These are phyloP conservation scores for Toxicodendron radicans DNA, from an alignment of 345 rosid genomes.

Conservation along the genomic window DNA sequence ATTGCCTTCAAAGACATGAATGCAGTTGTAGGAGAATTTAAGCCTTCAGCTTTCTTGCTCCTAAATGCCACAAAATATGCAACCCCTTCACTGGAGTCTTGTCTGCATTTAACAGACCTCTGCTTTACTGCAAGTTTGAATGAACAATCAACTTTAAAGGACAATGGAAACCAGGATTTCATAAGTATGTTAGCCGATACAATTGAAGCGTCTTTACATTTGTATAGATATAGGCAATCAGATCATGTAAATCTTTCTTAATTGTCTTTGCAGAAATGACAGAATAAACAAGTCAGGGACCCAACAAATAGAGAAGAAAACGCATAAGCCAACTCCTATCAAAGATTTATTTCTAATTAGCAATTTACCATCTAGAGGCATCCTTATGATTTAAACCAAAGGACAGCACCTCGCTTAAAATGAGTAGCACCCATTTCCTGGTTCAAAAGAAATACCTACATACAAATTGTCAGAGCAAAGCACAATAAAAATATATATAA, in stretches of 20 bases:
- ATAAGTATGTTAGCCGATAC: background rate
- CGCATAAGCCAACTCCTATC: constrained; percentile 20
- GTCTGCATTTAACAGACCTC: constrained; percentile 47
- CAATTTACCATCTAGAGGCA: constrained; percentile 40
- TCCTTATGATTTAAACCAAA: constrained; percentile 35
- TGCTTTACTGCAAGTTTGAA: constrained; percentile 53
- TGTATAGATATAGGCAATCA: constrained; percentile 12
- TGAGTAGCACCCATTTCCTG: constrained; percentile 31
- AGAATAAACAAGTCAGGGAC: background rate
- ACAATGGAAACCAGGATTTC: constrained; percentile 8
- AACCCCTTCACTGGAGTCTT: constrained; percentile 42
- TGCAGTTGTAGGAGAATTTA: constrained; percentile 28
- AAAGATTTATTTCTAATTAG: constrained; percentile 21
- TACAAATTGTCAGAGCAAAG: constrained; percentile 27
- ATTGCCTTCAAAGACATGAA: constrained; percentile 42
- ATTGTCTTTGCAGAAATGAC: background rate
- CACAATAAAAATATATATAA: constrained; percentile 14
- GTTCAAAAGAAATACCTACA: constrained; percentile 26
- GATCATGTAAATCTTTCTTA: constrained; percentile 1
- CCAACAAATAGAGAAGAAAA: constrained; percentile 8
- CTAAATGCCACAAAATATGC: constrained; percentile 50
- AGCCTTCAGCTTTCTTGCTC: constrained; percentile 29
- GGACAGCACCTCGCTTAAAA: constrained; percentile 32
- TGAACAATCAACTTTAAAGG: constrained; percentile 17
- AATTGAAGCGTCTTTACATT: background rate